phyloP scores from a whole-genome alignment of 257 asterid genomes.

The Primulina eburnea region DNA sequence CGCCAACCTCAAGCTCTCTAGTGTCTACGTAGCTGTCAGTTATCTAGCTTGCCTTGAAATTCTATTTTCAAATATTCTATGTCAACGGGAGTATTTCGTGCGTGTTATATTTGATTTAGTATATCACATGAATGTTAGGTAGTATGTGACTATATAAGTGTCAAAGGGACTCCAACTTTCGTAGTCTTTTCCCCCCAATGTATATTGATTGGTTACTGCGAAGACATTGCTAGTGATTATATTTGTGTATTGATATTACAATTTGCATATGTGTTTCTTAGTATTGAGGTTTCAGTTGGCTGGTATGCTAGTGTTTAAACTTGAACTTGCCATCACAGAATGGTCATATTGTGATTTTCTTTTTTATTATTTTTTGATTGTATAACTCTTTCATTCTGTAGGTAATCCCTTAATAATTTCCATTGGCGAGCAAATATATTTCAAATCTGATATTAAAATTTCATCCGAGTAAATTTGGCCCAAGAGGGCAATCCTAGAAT shows the following conservation, averaged over 20 bases:
- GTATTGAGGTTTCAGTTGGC: not conserved
- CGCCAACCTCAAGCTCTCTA: constrained; percentile 26
- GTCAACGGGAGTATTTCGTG: not conserved
- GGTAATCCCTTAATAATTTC: too few species aligned
- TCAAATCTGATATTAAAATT: too few species aligned
- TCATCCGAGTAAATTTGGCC: not conserved
- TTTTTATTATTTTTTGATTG: too few species aligned
- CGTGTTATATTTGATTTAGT: not conserved
- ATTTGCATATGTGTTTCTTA: not conserved
- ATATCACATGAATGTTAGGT: not conserved
- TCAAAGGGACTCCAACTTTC: not conserved
- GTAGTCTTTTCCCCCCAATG: not conserved
- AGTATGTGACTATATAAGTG: constrained; percentile 25
- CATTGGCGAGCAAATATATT: too few species aligned
- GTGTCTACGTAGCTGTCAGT: constrained; percentile 18
- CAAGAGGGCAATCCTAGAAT: not conserved
- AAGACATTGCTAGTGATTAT: not conserved
- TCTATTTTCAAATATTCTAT: constrained; percentile 20
- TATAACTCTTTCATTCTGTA: too few species aligned
- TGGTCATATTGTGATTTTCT: too few species aligned
- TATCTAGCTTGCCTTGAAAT: constrained; percentile 24
- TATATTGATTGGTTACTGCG: not conserved
- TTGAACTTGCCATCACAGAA: too few species aligned
- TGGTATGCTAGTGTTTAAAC: not conserved
- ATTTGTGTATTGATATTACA: not conserved